Percentiles rank a stretch among this genome's conserved stretches.
Conservation (phyloP, 495 filamentous ascomycete genomes). For the Parachaetomium inaequale region DNA sequence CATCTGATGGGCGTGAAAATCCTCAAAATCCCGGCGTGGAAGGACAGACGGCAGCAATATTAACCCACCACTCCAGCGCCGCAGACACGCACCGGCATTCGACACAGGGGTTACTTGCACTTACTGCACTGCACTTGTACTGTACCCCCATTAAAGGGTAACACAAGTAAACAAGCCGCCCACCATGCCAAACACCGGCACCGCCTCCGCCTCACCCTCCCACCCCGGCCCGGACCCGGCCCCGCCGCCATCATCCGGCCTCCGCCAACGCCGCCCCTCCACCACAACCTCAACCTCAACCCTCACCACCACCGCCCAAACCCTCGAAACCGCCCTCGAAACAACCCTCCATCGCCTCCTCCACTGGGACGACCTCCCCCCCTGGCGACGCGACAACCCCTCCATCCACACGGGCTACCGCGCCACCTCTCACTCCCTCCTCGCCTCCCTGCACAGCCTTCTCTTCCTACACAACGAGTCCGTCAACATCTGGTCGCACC, state of each 20-base stretch:
- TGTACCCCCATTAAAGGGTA: not conserved
- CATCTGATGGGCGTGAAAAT: not conserved
- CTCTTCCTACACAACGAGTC: slow-evolving; percentile 70
- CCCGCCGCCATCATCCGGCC: not conserved
- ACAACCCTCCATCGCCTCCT: slow-evolving; percentile 24
- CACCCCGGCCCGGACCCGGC: not conserved
- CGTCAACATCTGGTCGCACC: slow-evolving; percentile 92
- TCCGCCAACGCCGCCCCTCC: slow-evolving; percentile 16
- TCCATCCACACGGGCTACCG: slow-evolving; percentile 45
- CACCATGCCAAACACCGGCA: slow-evolving; percentile 7
- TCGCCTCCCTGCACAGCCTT: slow-evolving; percentile 33
- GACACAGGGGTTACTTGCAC: not conserved
- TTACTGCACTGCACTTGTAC: not conserved
- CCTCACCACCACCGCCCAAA: slow-evolving; percentile 32
- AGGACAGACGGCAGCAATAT: not conserved
- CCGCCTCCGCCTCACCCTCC: not conserved
- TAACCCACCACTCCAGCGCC: not conserved
- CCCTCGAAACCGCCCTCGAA: slow-evolving; percentile 30
- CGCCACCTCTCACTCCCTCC: slow-evolving; percentile 37
- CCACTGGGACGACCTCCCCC: slow-evolving; percentile 43
- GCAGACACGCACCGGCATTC: not conserved
- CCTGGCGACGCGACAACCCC: slow-evolving; percentile 47
- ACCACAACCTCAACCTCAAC: not conserved
- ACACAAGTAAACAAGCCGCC: not conserved
- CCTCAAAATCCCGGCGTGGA: not conserved